A percentile compares a stretch with the other conserved stretches of the same genome.
Conservation (phyloP, 2,329 filamentous ascomycete species). For the Calonectria pseudoturangicola region DNA sequence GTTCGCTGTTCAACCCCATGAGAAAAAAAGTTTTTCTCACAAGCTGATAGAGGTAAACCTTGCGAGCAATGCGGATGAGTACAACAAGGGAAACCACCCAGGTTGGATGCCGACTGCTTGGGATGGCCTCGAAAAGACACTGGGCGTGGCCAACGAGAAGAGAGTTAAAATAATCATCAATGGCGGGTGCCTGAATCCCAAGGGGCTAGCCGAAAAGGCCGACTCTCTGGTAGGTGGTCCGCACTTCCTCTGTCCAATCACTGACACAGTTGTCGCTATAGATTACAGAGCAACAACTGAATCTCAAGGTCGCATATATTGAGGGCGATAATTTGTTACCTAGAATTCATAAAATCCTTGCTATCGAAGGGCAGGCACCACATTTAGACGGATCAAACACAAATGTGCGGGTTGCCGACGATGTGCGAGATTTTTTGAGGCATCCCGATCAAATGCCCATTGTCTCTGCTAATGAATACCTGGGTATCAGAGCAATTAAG, state of each 20-base stretch:
- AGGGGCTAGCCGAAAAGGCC: neutral
- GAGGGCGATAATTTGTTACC: neutral
- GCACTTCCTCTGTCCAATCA: neutral
- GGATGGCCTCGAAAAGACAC: neutral
- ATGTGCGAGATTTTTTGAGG: neutral
- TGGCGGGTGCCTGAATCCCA: slow-evolving; percentile 1
- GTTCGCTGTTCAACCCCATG: neutral
- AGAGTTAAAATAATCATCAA: slow-evolving; percentile 6
- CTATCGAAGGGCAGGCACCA: neutral
- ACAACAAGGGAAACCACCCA: neutral
- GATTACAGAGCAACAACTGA: neutral
- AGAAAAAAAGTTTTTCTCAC: neutral
- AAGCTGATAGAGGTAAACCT: neutral
- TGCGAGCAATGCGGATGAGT: slow-evolving; percentile 3
- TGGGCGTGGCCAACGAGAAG: neutral
- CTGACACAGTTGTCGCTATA: neutral
- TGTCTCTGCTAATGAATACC: neutral
- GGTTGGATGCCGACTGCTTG: neutral
- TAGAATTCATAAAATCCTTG: neutral
- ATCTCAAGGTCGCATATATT: neutral
- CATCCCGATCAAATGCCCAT: slow-evolving; percentile 1
- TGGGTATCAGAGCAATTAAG: slow-evolving; percentile 1
- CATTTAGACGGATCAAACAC: slow-evolving; percentile 6
- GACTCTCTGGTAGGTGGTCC: neutral
- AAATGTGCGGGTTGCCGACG: neutral